Conservation (phyloP, 2,329 filamentous ascomycete genomes). For the Aspergillus cejpii region DNA sequence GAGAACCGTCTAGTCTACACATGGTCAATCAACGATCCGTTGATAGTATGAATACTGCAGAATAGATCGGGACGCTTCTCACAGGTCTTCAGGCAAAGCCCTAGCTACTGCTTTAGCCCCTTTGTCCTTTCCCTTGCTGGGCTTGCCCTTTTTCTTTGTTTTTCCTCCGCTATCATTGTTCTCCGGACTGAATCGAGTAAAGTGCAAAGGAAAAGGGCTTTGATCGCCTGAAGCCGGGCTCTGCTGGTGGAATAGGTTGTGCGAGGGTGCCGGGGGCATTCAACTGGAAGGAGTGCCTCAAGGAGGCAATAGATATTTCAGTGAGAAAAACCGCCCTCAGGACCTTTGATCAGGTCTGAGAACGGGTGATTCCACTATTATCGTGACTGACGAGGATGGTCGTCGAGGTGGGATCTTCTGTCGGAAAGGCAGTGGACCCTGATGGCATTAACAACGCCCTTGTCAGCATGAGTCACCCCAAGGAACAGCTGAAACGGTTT, state of each 20-base stretch:
- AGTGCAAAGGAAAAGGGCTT: conserved; percentile 23
- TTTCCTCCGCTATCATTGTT: conserved; percentile 29
- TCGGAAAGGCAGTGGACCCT: background rate
- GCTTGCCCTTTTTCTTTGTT: conserved; percentile 38
- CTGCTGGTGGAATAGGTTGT: conserved; percentile 34
- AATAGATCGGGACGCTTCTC: conserved; percentile 14
- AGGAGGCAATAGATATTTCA: conserved; percentile 20
- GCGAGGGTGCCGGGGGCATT: conserved; percentile 40
- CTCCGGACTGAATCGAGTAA: conserved; percentile 24
- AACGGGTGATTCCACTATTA: conserved; percentile 21
- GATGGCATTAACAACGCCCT: background rate
- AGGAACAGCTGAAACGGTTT: background rate
- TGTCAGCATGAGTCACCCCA: background rate
- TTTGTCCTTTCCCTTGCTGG: conserved; percentile 35
- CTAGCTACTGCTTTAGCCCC: conserved; percentile 28
- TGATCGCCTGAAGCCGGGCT: conserved; percentile 33
- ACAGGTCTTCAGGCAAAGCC: conserved; percentile 33
- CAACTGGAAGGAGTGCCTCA: conserved; percentile 32
- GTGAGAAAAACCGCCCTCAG: conserved; percentile 25
- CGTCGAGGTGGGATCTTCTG: conserved; percentile 1
- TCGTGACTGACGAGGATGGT: conserved; percentile 4
- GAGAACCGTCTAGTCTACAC: conserved; percentile 23
- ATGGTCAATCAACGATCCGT: conserved; percentile 1
- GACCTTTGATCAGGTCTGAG: conserved; percentile 29
- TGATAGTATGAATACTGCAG: conserved; percentile 4